These are phyloP conservation scores for Uronychia setigera DNA, from an alignment of 73 alveolate genomes.

Conservation along the genomic window DNA sequence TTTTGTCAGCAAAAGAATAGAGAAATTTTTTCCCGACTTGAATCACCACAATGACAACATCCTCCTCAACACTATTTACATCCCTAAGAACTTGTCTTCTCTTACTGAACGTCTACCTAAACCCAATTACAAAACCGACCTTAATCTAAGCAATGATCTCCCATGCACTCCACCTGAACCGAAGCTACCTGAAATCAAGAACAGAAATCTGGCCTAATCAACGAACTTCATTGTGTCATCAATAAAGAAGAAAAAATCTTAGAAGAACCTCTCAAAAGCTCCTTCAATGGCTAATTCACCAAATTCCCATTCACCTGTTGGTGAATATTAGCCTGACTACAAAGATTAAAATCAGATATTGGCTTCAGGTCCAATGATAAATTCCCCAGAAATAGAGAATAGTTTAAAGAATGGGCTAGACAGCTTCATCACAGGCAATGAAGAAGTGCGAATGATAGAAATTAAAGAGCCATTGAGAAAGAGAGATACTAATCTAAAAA, in stretches of 20 bases:
- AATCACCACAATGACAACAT: conserved; percentile 22
- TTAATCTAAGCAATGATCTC: neutral
- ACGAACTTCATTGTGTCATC: neutral
- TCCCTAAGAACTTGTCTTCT: conserved; percentile 49
- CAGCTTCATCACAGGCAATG: no score
- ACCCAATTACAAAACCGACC: conserved; percentile 20
- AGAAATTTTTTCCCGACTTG: conserved; percentile 1
- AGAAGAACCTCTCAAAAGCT: neutral
- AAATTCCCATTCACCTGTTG: no score
- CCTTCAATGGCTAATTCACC: no score
- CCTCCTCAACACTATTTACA: conserved; percentile 45
- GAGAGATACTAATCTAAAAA: no score
- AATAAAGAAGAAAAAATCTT: neutral
- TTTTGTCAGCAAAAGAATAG: conserved; percentile 23
- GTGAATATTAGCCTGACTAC: no score
- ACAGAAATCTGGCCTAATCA: neutral
- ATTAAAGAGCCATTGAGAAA: no score
- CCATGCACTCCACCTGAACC: neutral
- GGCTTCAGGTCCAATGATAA: no score
- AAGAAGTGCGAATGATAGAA: no score
- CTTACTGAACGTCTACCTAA: conserved; percentile 51
- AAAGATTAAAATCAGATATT: no score
- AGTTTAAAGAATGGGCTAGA: no score
- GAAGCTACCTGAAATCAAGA: neutral
- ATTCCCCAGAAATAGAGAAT: no score